A percentile compares a stretch with the other conserved stretches of the same genome.
phyloP scores from a whole-genome alignment of 257 asterid genomes.

The Plantago elongata region DNA sequence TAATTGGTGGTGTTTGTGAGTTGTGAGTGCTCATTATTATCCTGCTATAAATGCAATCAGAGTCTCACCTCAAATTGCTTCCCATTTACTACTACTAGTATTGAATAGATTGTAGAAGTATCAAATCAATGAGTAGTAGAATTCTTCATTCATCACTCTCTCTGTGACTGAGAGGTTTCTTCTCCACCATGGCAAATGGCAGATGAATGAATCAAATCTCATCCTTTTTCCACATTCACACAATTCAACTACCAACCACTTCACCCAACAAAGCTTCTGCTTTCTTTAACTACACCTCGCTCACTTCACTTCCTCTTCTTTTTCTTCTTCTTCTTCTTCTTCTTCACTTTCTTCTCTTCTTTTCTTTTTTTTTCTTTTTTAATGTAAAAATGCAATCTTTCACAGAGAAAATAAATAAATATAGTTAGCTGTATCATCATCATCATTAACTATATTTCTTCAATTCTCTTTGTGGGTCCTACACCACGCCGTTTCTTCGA shows the following conservation, averaged over 20 bases:
- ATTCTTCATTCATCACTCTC: conserved; percentile 22
- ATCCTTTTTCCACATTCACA: conserved; percentile 39
- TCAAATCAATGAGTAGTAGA: neutral
- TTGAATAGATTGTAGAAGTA: too few species aligned
- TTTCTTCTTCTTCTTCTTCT: neutral
- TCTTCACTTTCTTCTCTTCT: too few species aligned
- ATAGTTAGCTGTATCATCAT: conserved; percentile 6
- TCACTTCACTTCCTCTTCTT: conserved; percentile 22
- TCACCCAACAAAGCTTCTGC: conserved; percentile 28
- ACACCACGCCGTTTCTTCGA: conserved; percentile 39
- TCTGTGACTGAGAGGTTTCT: conserved; percentile 18
- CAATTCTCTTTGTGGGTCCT: conserved; percentile 56
- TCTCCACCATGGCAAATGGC: conserved; percentile 71
- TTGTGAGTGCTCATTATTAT: too few species aligned
- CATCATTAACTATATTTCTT: conserved; percentile 24
- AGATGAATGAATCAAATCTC: neutral
- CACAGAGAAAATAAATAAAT: conserved; percentile 36
- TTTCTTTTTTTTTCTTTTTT: too few species aligned
- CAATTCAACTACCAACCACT: conserved; percentile 39
- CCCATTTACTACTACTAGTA: too few species aligned
- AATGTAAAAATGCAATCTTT: conserved; percentile 46
- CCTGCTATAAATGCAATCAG: too few species aligned
- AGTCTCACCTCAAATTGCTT: too few species aligned
- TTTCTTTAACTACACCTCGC: conserved; percentile 25
- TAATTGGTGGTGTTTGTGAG: too few species aligned